phyloP scores from a whole-genome alignment of 495 filamentous ascomycete species.

The Podospora pseudocomata region DNA sequence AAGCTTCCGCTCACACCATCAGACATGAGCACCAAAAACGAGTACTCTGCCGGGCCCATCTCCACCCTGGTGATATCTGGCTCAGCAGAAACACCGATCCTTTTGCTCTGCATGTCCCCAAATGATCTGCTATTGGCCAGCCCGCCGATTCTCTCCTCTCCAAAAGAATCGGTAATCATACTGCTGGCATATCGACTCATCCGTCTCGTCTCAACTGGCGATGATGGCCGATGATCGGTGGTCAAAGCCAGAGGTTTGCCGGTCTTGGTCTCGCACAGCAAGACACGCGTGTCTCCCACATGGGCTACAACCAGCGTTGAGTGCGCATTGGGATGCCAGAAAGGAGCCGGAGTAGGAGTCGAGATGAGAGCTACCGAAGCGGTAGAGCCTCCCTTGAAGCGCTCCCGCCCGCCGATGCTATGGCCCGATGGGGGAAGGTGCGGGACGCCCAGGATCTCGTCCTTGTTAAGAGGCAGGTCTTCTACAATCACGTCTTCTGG shows the following conservation, averaged over 20 bases:
- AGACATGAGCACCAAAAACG: conserved; percentile 80
- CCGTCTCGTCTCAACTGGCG: conserved; percentile 74
- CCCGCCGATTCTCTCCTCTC: conserved; percentile 91
- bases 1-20: conserved; percentile 84
- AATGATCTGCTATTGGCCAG: conserved; percentile 93
- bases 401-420: conserved; percentile 62
- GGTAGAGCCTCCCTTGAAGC: conserved; percentile 89
- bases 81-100: conserved; percentile 89
- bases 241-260: conserved; percentile 78
- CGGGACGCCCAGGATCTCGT: conserved; percentile 70
- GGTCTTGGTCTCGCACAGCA: conserved; percentile 77
- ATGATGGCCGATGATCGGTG: conserved; percentile 84
- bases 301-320: conserved; percentile 84
- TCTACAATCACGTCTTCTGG: conserved; percentile 60
- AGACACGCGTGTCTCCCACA: conserved; percentile 86
- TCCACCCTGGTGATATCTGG: conserved; percentile 77
- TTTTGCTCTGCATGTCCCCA: conserved; percentile 86
- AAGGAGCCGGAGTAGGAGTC: conserved; percentile 83
- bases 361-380: conserved; percentile 85
- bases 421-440: conserved; percentile 51
- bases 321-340: conserved; percentile 86
- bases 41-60: conserved; percentile 73
- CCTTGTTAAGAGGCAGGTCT: conserved; percentile 74
- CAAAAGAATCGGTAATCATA: conserved; percentile 92
- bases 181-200: conserved; percentile 74